Base-by-base conservation (phyloP, 208 protist genomes). In the Angomonas desouzai region DNA sequence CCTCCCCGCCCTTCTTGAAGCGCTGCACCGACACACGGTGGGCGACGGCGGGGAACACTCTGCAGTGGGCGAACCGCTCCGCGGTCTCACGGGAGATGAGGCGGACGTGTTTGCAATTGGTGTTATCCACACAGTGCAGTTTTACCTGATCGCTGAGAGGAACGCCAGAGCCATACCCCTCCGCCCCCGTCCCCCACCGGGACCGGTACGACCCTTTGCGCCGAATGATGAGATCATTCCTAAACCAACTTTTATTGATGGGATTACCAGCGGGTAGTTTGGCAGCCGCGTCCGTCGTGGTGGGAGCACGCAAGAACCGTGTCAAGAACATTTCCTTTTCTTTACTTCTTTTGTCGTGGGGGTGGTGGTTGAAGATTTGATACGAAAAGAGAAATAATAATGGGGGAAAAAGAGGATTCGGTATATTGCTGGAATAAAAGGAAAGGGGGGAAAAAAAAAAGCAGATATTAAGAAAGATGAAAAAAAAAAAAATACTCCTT, bases 61-160 rank as follows among this genome's bases (percentile, higher is more conserved):
- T 82, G 69, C 86, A 91, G 71, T 94, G 86, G 16, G 91, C 87
- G 62, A 94, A 93, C n/a, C 87, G 87, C 76, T 96, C 87, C 2
- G 76, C 82, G 6, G 85, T 92, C 2, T 85, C 85, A 51, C 87
- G 86, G 11, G 89, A 82, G 48, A 96, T 93, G 55, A 96, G 83
- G 10, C 88, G 88, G 10, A 94, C 84, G 68, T 96, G 91, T 67
- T 93, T 92, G 72, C 91, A 96, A 74, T 92, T 93, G 29, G 91
- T 94, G 77, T 96, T 96, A 73, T 96, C 91, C 13, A 96, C 91
- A 56, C 91, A 96, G 73, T 96, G 87, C 61, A 96, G 75, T 66
- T 94, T 96, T 57, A 91, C 87, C 65, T 92, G 88, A 53, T 94
- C 86, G 55, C 85, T 90, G 33, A 96, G 76, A 13, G 87, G 85